phyloP scores from a whole-genome alignment of 2,329 filamentous ascomycete genomes.

The Coniochaeta prunicola region DNA sequence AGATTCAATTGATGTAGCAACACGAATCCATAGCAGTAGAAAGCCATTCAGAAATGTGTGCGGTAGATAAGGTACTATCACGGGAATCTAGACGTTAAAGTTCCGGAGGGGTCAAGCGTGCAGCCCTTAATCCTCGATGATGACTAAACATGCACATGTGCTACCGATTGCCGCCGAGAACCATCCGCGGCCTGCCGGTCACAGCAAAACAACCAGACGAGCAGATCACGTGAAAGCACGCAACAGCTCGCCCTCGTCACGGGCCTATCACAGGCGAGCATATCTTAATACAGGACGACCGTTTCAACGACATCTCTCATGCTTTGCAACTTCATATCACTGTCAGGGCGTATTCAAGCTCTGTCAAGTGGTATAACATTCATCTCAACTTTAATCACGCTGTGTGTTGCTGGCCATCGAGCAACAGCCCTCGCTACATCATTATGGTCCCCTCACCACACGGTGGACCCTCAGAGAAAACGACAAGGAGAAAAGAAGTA shows the following conservation, averaged over 20 bases:
- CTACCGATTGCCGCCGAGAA: not conserved
- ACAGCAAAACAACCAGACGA: not conserved
- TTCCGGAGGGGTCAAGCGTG: too few species aligned
- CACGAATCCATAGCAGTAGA: too few species aligned
- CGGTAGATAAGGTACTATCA: too few species aligned
- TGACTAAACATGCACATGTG: too few species aligned
- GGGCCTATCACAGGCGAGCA: not conserved
- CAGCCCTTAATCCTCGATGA: too few species aligned
- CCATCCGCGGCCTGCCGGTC: not conserved
- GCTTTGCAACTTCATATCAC: not conserved
- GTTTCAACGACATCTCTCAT: not conserved
- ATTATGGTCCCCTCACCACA: not conserved
- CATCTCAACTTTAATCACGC: not conserved
- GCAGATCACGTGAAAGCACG: slow-evolving; percentile 3
- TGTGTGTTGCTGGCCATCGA: not conserved
- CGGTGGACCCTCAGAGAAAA: not conserved
- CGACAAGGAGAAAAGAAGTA: not conserved
- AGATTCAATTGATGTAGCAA: too few species aligned
- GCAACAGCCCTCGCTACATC: not conserved
- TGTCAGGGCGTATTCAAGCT: not conserved
- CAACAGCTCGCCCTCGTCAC: not conserved
- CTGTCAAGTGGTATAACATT: not conserved
- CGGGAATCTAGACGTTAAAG: too few species aligned
- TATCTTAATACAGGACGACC: not conserved
- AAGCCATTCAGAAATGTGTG: too few species aligned